Percentiles rank a stretch among this genome's conserved stretches.
Conservation (phyloP, 2,329 filamentous ascomycete genomes). For the Colletotrichum brevisporum region DNA sequence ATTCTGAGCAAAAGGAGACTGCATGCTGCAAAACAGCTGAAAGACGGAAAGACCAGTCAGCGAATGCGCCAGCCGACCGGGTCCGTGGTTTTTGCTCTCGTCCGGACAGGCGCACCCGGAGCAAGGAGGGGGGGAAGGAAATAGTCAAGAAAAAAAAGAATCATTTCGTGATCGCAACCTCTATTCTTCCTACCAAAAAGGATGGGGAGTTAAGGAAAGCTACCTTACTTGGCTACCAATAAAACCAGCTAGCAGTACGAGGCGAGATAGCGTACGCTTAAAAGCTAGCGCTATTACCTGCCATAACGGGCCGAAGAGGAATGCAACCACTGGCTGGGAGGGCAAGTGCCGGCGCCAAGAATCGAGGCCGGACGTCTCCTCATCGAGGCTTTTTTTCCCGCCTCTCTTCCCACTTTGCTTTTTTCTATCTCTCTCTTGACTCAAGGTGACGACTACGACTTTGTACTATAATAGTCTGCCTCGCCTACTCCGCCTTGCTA, state of each 20-base stretch:
- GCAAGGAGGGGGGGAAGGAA: background rate
- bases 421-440: background rate
- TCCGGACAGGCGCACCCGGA: slow-evolving; percentile 19
- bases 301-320: slow-evolving; percentile 14
- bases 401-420: background rate
- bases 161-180: no score
- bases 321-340: background rate
- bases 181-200: no score
- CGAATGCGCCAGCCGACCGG: background rate
- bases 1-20: background rate
- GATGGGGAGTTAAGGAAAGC: no score
- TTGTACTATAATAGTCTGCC: background rate
- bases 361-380: slow-evolving; percentile 4
- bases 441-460: background rate
- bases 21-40: no score
- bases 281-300: background rate
- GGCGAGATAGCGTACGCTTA: slow-evolving; percentile 1
- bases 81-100: slow-evolving; percentile 14
- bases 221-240: no score
- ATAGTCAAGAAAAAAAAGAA: no score
- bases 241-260: no score
- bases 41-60: background rate
- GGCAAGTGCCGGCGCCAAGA: slow-evolving; percentile 17
- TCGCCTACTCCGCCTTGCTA: slow-evolving; percentile 8
- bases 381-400: background rate